Evolutionary conservation across 306 rosid species (phyloP).

Genomic region (Trifolium pratense): DNA sequence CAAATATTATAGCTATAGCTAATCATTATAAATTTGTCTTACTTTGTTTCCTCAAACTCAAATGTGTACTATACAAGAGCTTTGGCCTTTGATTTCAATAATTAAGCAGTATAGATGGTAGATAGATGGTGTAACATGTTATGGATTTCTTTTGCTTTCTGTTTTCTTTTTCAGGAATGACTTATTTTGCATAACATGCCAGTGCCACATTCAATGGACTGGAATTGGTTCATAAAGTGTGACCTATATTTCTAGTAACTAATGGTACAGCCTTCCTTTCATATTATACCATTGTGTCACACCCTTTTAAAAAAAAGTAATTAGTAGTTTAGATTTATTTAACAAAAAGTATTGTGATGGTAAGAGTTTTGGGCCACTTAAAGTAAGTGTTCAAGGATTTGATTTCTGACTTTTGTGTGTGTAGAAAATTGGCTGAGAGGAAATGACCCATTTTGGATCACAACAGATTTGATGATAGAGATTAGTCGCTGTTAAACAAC

Average conservation of each 20-base stretch:
- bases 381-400: too few relatives aligned
- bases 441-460: too few relatives aligned
- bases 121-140: neutral
- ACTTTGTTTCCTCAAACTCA: neutral
- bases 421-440: too few relatives aligned
- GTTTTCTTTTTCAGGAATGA: neutral
- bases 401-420: too few relatives aligned
- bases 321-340: neutral
- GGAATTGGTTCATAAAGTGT: conserved; percentile 21
- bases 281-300: neutral
- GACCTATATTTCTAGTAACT: conserved; percentile 18
- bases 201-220: conserved; percentile 10
- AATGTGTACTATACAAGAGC: neutral
- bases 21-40: conserved; percentile 14
- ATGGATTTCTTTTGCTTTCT: neutral
- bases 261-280: neutral
- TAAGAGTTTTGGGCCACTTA: too few relatives aligned
- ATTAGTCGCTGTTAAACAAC: too few relatives aligned
- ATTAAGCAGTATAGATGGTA: neutral
- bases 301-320: neutral
- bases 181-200: conserved; percentile 17
- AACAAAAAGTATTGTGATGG: too few relatives aligned
- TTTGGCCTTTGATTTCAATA: conserved; percentile 13
- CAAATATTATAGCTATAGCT: neutral
- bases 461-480: too few relatives aligned